Evolutionary conservation across 129 eudicot genomes (phyloP).

Genomic region (Lactuca saligna): DNA sequence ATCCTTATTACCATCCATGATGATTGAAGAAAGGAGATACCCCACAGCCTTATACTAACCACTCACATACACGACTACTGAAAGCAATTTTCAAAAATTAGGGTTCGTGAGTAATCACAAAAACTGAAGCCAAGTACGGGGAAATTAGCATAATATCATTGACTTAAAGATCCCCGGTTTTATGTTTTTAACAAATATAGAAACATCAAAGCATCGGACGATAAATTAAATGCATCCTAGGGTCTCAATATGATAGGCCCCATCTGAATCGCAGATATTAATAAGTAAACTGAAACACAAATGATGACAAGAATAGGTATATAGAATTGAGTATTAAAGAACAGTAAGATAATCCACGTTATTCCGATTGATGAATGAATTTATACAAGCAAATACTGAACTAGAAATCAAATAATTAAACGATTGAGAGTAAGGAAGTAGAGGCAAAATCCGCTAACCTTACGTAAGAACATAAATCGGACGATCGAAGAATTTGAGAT

Average conservation of each 20-base stretch:
- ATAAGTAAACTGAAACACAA: slow-evolving; percentile 11
- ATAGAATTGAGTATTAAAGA: not conserved
- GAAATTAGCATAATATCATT: slow-evolving; percentile 1
- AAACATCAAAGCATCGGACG: slow-evolving; percentile 12
- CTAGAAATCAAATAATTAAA: slow-evolving; percentile 9
- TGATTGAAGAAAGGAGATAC: slow-evolving; percentile 30
- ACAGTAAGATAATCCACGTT: not conserved
- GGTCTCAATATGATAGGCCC: slow-evolving; percentile 1
- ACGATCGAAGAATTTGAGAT: slow-evolving; percentile 18
- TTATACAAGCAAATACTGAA: slow-evolving; percentile 8
- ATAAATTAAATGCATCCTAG: slow-evolving; percentile 8
- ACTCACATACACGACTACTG: slow-evolving; percentile 20
- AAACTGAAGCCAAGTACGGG: not conserved
- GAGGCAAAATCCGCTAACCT: slow-evolving; percentile 27
- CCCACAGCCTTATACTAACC: slow-evolving; percentile 7
- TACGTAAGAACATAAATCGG: slow-evolving; percentile 15
- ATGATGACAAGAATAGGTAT: not conserved
- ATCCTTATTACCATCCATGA: slow-evolving; percentile 91
- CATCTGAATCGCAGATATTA: slow-evolving; percentile 3
- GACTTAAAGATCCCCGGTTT: not conserved
- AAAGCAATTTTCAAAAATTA: slow-evolving; percentile 16
- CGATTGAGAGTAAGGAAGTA: slow-evolving; percentile 7
- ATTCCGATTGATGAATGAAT: slow-evolving; percentile 1
- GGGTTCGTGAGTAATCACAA: slow-evolving; percentile 24
- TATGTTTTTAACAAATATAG: not conserved